A percentile compares a stretch with the other conserved stretches of the same genome.
phyloP scores from a whole-genome alignment of 1,284 basidiomycete species.

The Hemileia vastatrix region DNA sequence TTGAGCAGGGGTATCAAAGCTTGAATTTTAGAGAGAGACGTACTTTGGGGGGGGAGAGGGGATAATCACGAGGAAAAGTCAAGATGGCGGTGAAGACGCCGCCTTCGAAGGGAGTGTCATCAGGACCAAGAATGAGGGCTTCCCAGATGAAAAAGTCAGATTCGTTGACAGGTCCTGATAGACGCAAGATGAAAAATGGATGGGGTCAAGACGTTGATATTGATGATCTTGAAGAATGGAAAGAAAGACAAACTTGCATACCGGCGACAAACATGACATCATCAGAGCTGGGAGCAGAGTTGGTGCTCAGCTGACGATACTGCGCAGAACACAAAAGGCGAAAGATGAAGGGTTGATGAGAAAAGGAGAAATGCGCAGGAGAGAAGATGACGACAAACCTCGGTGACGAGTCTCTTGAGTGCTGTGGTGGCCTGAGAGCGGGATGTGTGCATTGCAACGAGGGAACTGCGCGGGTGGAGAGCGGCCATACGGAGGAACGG shows the following conservation, averaged over 20 bases:
- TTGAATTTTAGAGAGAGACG: not conserved
- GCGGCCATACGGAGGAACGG: no score
- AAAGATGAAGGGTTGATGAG: not conserved
- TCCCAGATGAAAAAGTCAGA: conserved; percentile 98
- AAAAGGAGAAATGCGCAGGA: not conserved
- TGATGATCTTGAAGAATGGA: not conserved
- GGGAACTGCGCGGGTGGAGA: no score
- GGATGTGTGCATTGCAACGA: conserved; percentile 19
- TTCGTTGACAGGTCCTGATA: conserved; percentile 72
- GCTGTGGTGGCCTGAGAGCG: conserved; percentile 22
- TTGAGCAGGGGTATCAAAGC: not conserved
- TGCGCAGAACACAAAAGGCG: not conserved
- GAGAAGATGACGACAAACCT: not conserved
- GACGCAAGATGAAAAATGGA: not conserved
- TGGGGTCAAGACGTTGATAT: not conserved
- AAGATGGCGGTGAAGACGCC: conserved; percentile 89
- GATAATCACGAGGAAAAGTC: conserved; percentile 84
- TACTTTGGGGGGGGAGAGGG: conserved; percentile 79
- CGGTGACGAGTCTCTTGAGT: conserved; percentile 19
- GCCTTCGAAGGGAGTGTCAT: conserved; percentile 97
- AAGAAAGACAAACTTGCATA: not conserved
- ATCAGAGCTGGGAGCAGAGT: conserved; percentile 11
- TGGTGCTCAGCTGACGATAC: conserved; percentile 23
- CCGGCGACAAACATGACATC: conserved; percentile 24
- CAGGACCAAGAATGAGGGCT: conserved; percentile 88